Conservation (phyloP, 2,329 filamentous ascomycete genomes). For the Cladobotryum protrusum region DNA sequence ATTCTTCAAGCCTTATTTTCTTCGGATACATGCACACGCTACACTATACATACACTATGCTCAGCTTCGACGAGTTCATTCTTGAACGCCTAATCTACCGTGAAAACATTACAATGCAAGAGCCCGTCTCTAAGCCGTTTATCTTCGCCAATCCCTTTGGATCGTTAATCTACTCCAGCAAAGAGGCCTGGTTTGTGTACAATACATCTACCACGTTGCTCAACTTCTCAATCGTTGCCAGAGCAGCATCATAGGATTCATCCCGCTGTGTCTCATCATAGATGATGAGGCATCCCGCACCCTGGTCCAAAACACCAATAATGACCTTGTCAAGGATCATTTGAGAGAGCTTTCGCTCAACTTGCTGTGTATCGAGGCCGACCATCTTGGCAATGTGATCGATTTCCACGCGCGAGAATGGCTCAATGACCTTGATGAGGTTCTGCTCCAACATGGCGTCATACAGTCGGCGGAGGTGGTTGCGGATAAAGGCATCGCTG, state of each 20-base stretch:
- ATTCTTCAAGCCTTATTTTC: neutral
- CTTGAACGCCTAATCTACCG: constrained; percentile 26
- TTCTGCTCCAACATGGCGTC: constrained; percentile 99
- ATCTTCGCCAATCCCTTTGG: neutral
- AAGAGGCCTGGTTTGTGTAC: constrained; percentile 94
- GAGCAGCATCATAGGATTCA: constrained; percentile 86
- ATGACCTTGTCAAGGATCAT: constrained; percentile 99
- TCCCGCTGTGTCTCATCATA: constrained; percentile 94
- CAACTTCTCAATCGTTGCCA: constrained; percentile 94
- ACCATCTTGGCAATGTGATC: constrained; percentile 97
- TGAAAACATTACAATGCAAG: constrained; percentile 24
- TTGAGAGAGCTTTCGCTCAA: constrained; percentile 96
- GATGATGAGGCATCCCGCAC: constrained; percentile 93
- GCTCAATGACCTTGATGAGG: constrained; percentile 98
- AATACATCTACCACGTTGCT: constrained; percentile 95
- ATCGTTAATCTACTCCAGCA: constrained; percentile 65
- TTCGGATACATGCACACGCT: too few species aligned
- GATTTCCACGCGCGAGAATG: constrained; percentile 95
- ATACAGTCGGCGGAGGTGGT: constrained; percentile 90
- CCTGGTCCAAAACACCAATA: constrained; percentile 93
- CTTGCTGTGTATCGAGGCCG: constrained; percentile 88
- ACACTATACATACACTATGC: neutral
- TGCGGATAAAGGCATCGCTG: constrained; percentile 91
- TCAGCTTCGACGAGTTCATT: constrained; percentile 18
- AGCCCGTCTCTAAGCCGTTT: constrained; percentile 7